These are phyloP conservation scores for Xanthoceras sorbifolium DNA, from an alignment of 345 rosid genomes.

Conservation along the genomic window DNA sequence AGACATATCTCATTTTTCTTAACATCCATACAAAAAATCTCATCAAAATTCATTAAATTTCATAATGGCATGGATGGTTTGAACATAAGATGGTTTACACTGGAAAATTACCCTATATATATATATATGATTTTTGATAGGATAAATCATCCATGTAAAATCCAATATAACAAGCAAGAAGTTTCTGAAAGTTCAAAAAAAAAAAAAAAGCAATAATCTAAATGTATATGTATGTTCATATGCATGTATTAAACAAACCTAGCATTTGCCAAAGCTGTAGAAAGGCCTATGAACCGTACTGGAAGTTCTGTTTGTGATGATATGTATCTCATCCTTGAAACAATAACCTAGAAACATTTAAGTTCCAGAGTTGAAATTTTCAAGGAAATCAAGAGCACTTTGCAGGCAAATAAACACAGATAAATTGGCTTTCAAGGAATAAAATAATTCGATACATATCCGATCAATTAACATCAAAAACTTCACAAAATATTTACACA, in stretches of 20 bases:
- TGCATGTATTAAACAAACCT: conserved; percentile 48
- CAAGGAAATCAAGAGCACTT: conserved; percentile 13
- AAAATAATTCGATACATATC: background rate
- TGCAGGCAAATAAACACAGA: background rate
- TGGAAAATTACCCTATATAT: no score
- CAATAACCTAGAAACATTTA: conserved; percentile 74
- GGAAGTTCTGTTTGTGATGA: conserved; percentile 97
- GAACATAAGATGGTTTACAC: no score
- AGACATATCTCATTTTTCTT: no score
- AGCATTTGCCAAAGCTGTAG: conserved; percentile 98
- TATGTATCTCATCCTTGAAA: conserved; percentile 98
- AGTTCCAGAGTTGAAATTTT: conserved; percentile 6
- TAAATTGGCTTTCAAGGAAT: background rate
- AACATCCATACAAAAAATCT: no score
- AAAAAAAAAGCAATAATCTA: conserved; percentile 2
- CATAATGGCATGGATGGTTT: no score
- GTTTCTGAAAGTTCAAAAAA: background rate
- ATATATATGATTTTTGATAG: background rate
- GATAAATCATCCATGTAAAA: background rate
- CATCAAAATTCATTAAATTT: no score
- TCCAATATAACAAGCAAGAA: conserved; percentile 9
- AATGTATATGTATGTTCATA: background rate
- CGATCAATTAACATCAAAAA: background rate
- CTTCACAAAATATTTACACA: no score
- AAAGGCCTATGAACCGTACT: conserved; percentile 91